Evolutionary conservation across 768 basidiomycete genomes (phyloP).

Genomic region (Cantharellus anzutake): DNA sequence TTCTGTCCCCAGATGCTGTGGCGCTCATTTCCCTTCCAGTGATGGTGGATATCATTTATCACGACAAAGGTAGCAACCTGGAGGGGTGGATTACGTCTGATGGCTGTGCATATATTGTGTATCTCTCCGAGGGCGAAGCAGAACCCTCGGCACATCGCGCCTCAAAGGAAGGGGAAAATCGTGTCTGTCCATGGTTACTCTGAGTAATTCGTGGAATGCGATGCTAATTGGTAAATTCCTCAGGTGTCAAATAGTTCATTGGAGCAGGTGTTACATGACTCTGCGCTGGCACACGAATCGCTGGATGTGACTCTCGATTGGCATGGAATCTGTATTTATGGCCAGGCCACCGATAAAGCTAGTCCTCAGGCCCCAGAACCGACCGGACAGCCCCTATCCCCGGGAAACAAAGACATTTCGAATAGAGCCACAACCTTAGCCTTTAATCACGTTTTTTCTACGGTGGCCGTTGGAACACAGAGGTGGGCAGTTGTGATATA

Average conservation of each 20-base stretch:
- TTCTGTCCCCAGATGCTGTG: background rate
- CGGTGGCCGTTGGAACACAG: conserved; percentile 61
- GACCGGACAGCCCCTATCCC: background rate
- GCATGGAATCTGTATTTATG: conserved; percentile 67
- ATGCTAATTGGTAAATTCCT: background rate
- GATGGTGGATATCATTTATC: conserved; percentile 40
- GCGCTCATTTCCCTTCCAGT: conserved; percentile 19
- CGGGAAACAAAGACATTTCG: background rate
- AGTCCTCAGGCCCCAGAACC: background rate
- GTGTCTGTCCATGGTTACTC: background rate
- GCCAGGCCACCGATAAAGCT: background rate
- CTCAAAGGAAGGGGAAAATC: background rate
- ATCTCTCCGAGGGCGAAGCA: conserved; percentile 28
- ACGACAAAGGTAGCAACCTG: conserved; percentile 36
- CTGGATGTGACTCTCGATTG: conserved; percentile 19
- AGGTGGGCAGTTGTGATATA: conserved; percentile 24
- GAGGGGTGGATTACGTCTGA: conserved; percentile 80
- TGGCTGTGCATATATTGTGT: conserved; percentile 63
- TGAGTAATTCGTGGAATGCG: background rate
- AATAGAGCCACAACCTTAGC: conserved; percentile 24
- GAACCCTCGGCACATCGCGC: background rate
- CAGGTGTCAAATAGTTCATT: background rate
- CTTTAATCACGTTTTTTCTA: conserved; percentile 62
- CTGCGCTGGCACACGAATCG: background rate
- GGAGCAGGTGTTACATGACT: background rate